These are phyloP conservation scores for Phytophthora nicotianae DNA, from an alignment of 352 stramenopile species.

Conservation along the genomic window DNA sequence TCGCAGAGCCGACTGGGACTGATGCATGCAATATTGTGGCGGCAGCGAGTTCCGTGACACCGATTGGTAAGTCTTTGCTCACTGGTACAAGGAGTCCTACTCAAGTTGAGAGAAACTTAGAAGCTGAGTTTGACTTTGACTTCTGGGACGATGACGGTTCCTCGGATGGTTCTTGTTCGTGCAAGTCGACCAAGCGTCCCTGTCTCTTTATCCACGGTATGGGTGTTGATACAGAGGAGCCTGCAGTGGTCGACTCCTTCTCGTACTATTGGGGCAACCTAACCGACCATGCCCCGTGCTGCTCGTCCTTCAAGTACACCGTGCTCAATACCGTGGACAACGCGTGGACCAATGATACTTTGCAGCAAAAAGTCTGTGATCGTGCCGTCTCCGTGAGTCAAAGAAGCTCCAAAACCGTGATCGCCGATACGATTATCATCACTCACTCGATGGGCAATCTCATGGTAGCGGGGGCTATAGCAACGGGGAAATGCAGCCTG, in stretches of 20 bases:
- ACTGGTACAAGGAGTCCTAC: background rate
- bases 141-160: constrained; percentile 11
- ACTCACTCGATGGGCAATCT: constrained; percentile 27
- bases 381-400: constrained; percentile 13
- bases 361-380: constrained; percentile 25
- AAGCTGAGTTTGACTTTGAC: constrained; percentile 11
- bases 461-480: constrained; percentile 29
- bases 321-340: constrained; percentile 17
- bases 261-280: constrained; percentile 27
- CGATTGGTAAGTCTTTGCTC: constrained; percentile 7
- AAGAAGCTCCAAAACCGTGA: constrained; percentile 3
- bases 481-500: constrained; percentile 24
- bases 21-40: background rate
- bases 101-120: constrained; percentile 12
- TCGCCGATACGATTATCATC: constrained; percentile 25
- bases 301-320: constrained; percentile 23
- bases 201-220: constrained; percentile 31
- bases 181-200: constrained; percentile 18
- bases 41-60: background rate
- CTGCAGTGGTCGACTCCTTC: constrained; percentile 14
- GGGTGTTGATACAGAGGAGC: constrained; percentile 13
- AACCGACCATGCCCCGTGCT: constrained; percentile 25
- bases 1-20: background rate
- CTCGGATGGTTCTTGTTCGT: constrained; percentile 12
- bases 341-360: constrained; percentile 14